Evolutionary conservation across 1,284 basidiomycete species (phyloP).

Genomic region (Vanrija sp.): DNA sequence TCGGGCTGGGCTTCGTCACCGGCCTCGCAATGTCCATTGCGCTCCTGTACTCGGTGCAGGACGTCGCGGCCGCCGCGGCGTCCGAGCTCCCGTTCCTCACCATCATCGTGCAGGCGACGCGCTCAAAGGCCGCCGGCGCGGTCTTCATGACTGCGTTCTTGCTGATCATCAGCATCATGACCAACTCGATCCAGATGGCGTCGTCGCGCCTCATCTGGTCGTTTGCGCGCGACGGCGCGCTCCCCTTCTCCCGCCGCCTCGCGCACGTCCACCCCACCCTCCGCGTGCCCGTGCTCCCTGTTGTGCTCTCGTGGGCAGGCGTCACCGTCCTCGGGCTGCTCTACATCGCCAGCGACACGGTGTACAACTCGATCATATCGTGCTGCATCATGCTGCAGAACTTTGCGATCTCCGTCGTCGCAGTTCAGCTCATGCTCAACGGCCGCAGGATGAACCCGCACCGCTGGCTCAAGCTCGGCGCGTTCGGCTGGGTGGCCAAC

Average conservation of each 20-base stretch:
- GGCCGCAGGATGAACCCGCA: constrained; percentile 6
- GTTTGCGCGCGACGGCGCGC: constrained; percentile 11
- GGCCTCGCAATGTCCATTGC: constrained; percentile 8
- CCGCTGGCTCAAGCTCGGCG: constrained; percentile 12
- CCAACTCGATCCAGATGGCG: constrained; percentile 14
- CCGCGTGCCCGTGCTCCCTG: constrained; percentile 14
- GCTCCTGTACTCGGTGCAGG: constrained; percentile 13
- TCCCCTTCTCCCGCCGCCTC: constrained; percentile 6
- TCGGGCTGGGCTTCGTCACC: constrained; percentile 11
- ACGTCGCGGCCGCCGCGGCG: constrained; percentile 6
- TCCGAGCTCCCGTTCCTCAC: constrained; percentile 14
- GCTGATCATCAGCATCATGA: constrained; percentile 9
- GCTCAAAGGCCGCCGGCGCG: constrained; percentile 4
- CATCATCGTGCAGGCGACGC: constrained; percentile 15
- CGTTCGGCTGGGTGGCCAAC: constrained; percentile 10
- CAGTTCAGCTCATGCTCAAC: constrained; percentile 7
- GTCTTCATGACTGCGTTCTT: constrained; percentile 8
- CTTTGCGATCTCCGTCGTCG: constrained; percentile 6
- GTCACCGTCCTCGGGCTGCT: constrained; percentile 15
- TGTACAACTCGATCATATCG: constrained; percentile 16
- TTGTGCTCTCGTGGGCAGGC: constrained; percentile 4
- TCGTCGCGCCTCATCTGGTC: constrained; percentile 14
- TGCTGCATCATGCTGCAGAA: constrained; percentile 18
- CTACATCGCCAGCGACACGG: constrained; percentile 11
- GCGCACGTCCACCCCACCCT: constrained; percentile 6